Conservation (phyloP, 2,329 filamentous ascomycete species). For the Sporothrix dimorphospora region DNA sequence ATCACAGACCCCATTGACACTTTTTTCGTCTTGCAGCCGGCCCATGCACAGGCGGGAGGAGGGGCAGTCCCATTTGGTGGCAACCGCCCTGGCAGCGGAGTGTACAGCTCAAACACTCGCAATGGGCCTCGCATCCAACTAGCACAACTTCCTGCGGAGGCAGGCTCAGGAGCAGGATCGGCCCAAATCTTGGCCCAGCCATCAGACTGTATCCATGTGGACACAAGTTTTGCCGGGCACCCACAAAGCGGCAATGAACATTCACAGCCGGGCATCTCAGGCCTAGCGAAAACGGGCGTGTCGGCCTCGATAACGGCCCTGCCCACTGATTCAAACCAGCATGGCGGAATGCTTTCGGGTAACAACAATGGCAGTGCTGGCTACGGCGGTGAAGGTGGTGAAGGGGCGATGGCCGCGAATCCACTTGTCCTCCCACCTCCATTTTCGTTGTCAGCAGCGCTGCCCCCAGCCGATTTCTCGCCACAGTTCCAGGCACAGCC, state of each 20-base stretch:
- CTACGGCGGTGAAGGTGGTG: background rate
- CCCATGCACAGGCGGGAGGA: background rate
- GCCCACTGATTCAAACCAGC: background rate
- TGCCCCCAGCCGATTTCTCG: background rate
- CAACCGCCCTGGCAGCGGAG: background rate
- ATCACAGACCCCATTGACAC: slow-evolving; percentile 36
- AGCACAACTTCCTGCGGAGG: background rate
- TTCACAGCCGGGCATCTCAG: background rate
- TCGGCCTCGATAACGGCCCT: background rate
- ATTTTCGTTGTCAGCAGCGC: background rate
- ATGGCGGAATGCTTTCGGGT: background rate
- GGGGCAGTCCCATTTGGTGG: background rate
- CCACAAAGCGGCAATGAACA: background rate
- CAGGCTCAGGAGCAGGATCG: background rate
- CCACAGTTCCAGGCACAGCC: background rate
- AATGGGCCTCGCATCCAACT: background rate
- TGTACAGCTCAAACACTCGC: background rate
- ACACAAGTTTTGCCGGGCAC: background rate
- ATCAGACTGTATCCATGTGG: background rate
- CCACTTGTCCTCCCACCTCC: background rate
- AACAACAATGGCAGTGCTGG: too few species aligned
- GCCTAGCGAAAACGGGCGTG: background rate
- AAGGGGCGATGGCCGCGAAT: background rate
- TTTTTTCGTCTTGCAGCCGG: slow-evolving; percentile 31
- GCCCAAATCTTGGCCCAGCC: background rate